Evolutionary conservation across 2,329 filamentous ascomycete genomes (phyloP).

Genomic region (Fusarium algeriense): DNA sequence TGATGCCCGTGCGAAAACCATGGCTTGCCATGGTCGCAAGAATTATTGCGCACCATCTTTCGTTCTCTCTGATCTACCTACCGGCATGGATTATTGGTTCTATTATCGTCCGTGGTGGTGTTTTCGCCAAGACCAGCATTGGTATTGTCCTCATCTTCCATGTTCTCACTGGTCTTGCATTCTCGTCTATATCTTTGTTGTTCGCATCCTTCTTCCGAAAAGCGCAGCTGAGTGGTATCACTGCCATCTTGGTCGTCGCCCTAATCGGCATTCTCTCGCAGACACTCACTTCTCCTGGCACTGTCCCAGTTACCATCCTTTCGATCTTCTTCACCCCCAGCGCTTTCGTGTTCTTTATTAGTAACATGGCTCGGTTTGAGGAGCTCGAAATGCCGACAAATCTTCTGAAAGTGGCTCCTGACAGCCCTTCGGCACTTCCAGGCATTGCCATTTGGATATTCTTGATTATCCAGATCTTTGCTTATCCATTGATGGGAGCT

Average conservation of each 20-base stretch:
- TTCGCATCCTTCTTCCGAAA: conserved; percentile 87
- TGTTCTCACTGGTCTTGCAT: conserved; percentile 78
- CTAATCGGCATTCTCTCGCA: conserved; percentile 87
- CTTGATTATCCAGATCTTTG: conserved; percentile 79
- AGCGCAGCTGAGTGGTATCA: conserved; percentile 88
- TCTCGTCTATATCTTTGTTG: conserved; percentile 84
- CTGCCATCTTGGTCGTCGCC: conserved; percentile 77
- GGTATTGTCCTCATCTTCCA: conserved; percentile 80
- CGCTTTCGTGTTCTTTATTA: conserved; percentile 86
- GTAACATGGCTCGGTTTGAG: conserved; percentile 83
- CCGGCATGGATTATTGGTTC: conserved; percentile 86
- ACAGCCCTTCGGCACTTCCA: conserved; percentile 75
- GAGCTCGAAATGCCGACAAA: conserved; percentile 69
- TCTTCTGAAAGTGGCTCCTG: conserved; percentile 71
- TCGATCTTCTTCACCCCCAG: conserved; percentile 86
- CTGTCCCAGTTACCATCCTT: conserved; percentile 74
- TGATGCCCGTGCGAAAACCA: conserved; percentile 81
- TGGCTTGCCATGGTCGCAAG: conserved; percentile 85
- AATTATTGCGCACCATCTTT: conserved; percentile 82
- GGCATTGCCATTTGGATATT: conserved; percentile 85
- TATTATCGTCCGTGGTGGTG: conserved; percentile 70
- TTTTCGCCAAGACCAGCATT: conserved; percentile 73
- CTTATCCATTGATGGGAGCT: conserved; percentile 81
- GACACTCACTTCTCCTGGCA: conserved; percentile 72
- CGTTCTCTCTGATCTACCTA: conserved; percentile 83